Evolutionary conservation across 225 moss, liverwort and hornwort species (phyloP), one percentile per base, ranked within the genome.

Genomic region (Pleurozium schreberi): DNA sequence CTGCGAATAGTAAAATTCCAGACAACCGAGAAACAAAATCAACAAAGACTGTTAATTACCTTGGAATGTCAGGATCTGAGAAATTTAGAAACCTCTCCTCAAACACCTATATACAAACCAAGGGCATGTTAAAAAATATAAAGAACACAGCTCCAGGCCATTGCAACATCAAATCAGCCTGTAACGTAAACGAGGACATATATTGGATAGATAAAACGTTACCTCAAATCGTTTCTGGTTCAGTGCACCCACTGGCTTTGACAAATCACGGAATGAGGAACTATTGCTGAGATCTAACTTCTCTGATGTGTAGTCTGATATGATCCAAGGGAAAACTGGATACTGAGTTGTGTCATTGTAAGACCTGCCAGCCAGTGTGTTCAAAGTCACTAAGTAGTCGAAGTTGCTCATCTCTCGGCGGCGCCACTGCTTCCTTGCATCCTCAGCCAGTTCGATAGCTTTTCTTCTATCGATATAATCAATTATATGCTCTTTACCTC

Each of bases 311-410:
- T 96, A 96, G 89, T 96, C 96, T 45, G 96, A 95, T 71, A 96
- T 66, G 73, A 95, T 91, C 96, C 96, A 96, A 87, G 96, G 96
- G 62, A 96, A 96, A 87, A 95, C 92, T 84, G 95, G 96, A 90
- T 96, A 96, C 74, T 96, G 96, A 57, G 96, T 96, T 76, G 93
- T 87, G 70, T 96, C 96, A 91, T 96, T 96, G 91, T 96, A 95
- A 53, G 96, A 96, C 73, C 96, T 95, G 88, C 96, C 96, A 81
- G 93, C 95, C 53, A 96, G 88, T 53, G 95, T 96, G 84, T 96
- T 96, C 62, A 96, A 52, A 33, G 92, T 93, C 87, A 96, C 90
- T 52, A 96, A 81, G 83, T 96, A 96, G 64, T 96, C 96, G 52
- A 96, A 96, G 91, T 95, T 96, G 91, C 92, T 94, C 82, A 96